Evolutionary conservation across 2,329 filamentous ascomycete species (phyloP).

Genomic region (Venturia aucupariae): DNA sequence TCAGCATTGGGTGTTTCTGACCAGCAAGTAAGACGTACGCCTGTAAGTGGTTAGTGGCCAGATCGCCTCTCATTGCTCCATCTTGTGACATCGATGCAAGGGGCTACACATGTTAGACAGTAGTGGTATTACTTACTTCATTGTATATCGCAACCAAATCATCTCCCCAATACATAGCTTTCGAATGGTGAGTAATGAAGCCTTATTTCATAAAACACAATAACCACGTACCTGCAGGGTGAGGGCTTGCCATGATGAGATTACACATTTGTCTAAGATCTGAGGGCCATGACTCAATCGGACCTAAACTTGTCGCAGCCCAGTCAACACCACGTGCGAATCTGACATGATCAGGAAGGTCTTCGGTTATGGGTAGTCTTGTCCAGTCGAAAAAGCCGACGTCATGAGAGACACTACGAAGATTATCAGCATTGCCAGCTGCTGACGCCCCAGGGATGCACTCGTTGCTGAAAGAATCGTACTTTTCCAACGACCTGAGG

Average conservation of each 20-base stretch:
- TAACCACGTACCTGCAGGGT: constrained; percentile 30
- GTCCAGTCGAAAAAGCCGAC: constrained; percentile 73
- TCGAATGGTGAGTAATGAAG: constrained; percentile 39
- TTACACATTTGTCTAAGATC: constrained; percentile 73
- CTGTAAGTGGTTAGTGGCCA: constrained; percentile 33
- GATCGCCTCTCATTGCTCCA: not conserved
- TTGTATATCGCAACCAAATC: constrained; percentile 64
- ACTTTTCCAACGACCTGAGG: constrained; percentile 19
- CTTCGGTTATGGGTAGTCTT: constrained; percentile 52
- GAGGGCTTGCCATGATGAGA: constrained; percentile 68
- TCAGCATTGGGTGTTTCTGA: constrained; percentile 64
- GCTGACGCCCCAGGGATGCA: constrained; percentile 31
- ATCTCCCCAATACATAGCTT: constrained; percentile 70
- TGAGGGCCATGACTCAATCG: constrained; percentile 62
- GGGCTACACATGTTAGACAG: not conserved
- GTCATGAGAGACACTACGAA: constrained; percentile 25
- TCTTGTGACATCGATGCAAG: not conserved
- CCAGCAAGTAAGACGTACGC: constrained; percentile 46
- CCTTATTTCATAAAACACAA: not conserved
- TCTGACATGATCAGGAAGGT: constrained; percentile 60
- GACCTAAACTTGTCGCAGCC: constrained; percentile 62
- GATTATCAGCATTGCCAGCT: constrained; percentile 32
- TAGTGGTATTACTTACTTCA: constrained; percentile 46
- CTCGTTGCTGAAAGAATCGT: constrained; percentile 29
- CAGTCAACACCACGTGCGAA: constrained; percentile 66